A percentile compares a stretch with the other conserved stretches of the same genome.
Conservation (phyloP, 2,329 filamentous ascomycete species). For the Hortaea werneckii region DNA sequence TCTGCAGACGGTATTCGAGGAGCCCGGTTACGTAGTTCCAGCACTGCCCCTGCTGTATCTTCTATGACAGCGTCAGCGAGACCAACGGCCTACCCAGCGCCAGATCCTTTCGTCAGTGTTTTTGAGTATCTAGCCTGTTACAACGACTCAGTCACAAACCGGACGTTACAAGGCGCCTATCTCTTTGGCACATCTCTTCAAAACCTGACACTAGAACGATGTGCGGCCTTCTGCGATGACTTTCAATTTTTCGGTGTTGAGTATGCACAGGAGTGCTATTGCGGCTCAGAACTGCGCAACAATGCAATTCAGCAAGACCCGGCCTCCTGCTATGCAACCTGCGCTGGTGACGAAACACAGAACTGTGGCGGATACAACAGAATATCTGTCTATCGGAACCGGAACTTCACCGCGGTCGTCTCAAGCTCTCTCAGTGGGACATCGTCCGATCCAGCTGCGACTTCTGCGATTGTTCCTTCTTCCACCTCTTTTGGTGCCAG, state of each 20-base stretch:
- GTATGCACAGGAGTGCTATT: constrained; percentile 22
- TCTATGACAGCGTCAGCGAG: background rate
- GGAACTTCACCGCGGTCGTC: background rate
- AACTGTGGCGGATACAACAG: constrained; percentile 17
- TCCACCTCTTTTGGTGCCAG: background rate
- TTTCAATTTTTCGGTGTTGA: constrained; percentile 12
- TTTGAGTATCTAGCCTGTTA: constrained; percentile 7
- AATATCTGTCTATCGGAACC: constrained; percentile 15
- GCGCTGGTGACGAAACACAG: constrained; percentile 17
- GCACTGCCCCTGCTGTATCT: background rate
- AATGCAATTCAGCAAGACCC: constrained; percentile 10
- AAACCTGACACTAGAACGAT: constrained; percentile 2
- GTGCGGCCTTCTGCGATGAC: constrained; percentile 5
- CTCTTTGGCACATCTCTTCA: background rate
- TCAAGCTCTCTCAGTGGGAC: background rate
- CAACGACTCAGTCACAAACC: constrained; percentile 2
- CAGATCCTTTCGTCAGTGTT: background rate
- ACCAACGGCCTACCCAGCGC: background rate
- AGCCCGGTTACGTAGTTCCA: constrained; percentile 4
- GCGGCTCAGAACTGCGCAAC: constrained; percentile 8
- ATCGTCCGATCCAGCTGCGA: background rate
- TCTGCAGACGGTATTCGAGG: constrained; percentile 2
- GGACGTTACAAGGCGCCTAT: constrained; percentile 1
- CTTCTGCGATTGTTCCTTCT: background rate
- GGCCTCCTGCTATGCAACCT: constrained; percentile 14